These are phyloP conservation scores for Amesomyces nigricolor DNA, from an alignment of 2,329 filamentous ascomycete genomes.

Conservation along the genomic window DNA sequence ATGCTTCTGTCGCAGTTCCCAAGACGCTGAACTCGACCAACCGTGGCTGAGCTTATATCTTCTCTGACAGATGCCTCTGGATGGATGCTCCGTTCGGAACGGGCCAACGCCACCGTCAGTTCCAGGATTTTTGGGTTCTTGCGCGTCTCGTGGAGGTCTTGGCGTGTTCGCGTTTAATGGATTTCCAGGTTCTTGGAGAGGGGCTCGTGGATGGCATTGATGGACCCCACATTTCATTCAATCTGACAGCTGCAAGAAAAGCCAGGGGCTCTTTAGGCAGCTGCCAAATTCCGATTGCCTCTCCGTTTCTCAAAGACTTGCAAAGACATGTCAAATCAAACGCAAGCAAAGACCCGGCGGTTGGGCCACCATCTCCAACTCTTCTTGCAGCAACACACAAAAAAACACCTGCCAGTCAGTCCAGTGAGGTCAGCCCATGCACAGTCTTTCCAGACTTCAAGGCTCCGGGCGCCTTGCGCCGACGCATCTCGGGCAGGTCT, in stretches of 20 bases:
- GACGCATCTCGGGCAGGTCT: conserved; percentile 17
- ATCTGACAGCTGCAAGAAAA: neutral
- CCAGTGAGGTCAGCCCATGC: conserved; percentile 16
- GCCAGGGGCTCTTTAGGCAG: neutral
- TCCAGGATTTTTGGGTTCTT: conserved; percentile 27
- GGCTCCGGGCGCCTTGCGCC: conserved; percentile 16
- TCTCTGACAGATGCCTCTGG: conserved; percentile 9
- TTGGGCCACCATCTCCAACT: conserved; percentile 4
- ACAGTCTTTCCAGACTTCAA: conserved; percentile 10
- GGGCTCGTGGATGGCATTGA: conserved; percentile 8
- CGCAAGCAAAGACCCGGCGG: neutral
- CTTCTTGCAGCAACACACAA: neutral
- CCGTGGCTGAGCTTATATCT: too few relatives aligned
- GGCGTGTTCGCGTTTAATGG: conserved; percentile 29
- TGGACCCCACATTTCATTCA: neutral
- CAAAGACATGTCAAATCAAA: neutral
- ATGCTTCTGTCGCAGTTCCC: too few relatives aligned
- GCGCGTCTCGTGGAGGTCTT: conserved; percentile 29
- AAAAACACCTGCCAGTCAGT: conserved; percentile 1
- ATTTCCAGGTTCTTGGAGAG: conserved; percentile 8
- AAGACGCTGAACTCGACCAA: too few relatives aligned
- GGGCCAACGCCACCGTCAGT: conserved; percentile 11
- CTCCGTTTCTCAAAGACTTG: neutral
- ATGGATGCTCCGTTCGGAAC: conserved; percentile 15
- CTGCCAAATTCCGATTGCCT: neutral